Evolutionary conservation across 371 early-diverging fungal species (phyloP), one percentile per base, ranked within the genome.

Genomic region (Chytridiales sp.): DNA sequence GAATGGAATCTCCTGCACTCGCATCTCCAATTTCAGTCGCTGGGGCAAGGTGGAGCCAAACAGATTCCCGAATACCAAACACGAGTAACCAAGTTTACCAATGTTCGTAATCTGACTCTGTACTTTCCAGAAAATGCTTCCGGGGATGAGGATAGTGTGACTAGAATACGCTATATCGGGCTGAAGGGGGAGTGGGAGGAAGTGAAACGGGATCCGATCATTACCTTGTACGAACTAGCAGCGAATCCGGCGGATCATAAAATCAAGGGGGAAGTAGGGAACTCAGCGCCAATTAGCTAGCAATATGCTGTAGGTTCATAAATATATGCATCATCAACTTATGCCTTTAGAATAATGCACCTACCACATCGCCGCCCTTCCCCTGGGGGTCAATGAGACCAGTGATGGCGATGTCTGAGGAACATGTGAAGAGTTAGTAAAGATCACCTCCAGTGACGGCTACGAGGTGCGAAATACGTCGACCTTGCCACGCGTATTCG

Each of bases 181-280:
- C 85, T 97, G 62, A 90, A 90, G 60, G 97, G 97, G 30, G 97
- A 97, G 60, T 94, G 87, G 85, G 87, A 81, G 24, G 84, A 84
- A 80, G 87, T 87, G 75, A 90, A 85, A 47, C 76, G 83, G 19
- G 89, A 89, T 64, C 93, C 94, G 0, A 85, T 94, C 43, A 85
- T 90, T 54, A 90, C 92, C 1, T 64, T 90, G 4, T 94, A 94
- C 58, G 94, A 94, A 62, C 34, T 62, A n/a, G 86, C 84, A 29
- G 86, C 94, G 19, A 92, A 91, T 70, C 89, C 87, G 4, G 85
- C 87, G 5, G 92, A 93, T 67, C 93, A 92, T 59, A 89, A 89
- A 66, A 75, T 19, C 31, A 48, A 48, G n/a, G 24, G 27, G n/a
- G 41, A 15, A 1, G 59, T 6, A 40, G 39, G 38, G 38, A 38